Conservation (phyloP, 805 yeast genomes). For the Candida namnaoensis region DNA sequence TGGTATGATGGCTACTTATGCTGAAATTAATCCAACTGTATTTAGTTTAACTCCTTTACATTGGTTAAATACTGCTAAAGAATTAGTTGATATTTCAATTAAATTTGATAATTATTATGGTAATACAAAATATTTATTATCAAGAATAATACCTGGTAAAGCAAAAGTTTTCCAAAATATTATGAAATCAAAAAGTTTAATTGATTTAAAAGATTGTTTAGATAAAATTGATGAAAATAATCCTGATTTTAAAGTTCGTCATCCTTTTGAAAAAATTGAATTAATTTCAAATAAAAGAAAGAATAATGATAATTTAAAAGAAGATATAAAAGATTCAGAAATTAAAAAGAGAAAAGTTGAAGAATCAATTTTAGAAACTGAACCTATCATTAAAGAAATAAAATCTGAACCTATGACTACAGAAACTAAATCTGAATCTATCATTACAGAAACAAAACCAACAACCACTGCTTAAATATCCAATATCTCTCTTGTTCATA, state of each 20-base stretch:
- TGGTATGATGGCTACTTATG: conserved; percentile 89
- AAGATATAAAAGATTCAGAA: no score
- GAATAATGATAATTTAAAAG: no score
- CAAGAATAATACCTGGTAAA: conserved; percentile 75
- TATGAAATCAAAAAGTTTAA: conserved; percentile 45
- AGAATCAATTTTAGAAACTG: no score
- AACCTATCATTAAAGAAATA: no score
- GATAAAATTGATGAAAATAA: conserved; percentile 9
- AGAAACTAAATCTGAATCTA: no score
- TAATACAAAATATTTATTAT: conserved; percentile 75
- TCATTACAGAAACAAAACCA: no score
- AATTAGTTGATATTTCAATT: conserved; percentile 46
- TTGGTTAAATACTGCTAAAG: conserved; percentile 48
- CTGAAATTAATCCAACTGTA: conserved; percentile 80
- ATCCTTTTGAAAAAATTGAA: no score
- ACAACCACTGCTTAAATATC: no score
- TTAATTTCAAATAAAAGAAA: no score
- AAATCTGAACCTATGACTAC: no score
- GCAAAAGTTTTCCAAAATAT: conserved; percentile 48
- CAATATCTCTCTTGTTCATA: no score
- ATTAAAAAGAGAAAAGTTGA: no score
- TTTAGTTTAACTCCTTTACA: conserved; percentile 37
- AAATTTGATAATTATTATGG: conserved; percentile 53
- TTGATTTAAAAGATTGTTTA: conserved; percentile 31
- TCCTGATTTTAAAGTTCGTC: neutral